Evolutionary conservation across 306 rosid genomes (phyloP).

Genomic region (Elaeagnus macrophylla): DNA sequence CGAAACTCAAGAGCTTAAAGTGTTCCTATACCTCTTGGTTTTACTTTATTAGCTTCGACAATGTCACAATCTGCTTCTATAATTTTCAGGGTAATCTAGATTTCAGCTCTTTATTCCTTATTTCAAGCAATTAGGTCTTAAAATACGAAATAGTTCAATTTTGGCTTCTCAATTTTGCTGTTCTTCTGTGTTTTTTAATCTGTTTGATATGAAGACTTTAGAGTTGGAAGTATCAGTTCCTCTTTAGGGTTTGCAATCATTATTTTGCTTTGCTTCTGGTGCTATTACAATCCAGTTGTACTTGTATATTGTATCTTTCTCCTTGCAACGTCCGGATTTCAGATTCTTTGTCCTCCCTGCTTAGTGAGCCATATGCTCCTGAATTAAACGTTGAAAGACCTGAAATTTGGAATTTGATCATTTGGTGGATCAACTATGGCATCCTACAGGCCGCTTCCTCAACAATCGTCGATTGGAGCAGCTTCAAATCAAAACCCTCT

Average conservation of each 20-base stretch:
- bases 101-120: no score
- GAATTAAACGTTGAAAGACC: background rate
- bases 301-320: slow-evolving; percentile 1
- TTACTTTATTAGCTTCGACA: no score
- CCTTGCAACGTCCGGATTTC: background rate
- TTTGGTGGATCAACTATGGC: slow-evolving; percentile 48
- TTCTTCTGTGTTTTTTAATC: background rate
- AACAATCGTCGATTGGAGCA: slow-evolving; percentile 53
- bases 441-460: slow-evolving; percentile 86
- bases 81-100: no score
- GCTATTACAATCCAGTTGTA: slow-evolving; percentile 1
- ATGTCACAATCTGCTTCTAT: no score
- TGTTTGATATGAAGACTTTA: no score
- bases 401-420: slow-evolving; percentile 12
- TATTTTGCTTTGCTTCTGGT: background rate
- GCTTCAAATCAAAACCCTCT: slow-evolving; percentile 56
- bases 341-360: background rate
- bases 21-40: no score
- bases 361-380: background rate
- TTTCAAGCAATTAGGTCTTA: no score
- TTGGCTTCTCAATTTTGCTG: no score
- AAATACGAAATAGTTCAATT: no score
- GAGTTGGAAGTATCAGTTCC: background rate
- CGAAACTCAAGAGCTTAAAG: no score
- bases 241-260: background rate